Conservation (phyloP, 2,329 filamentous ascomycete genomes). For the Calycina marina region DNA sequence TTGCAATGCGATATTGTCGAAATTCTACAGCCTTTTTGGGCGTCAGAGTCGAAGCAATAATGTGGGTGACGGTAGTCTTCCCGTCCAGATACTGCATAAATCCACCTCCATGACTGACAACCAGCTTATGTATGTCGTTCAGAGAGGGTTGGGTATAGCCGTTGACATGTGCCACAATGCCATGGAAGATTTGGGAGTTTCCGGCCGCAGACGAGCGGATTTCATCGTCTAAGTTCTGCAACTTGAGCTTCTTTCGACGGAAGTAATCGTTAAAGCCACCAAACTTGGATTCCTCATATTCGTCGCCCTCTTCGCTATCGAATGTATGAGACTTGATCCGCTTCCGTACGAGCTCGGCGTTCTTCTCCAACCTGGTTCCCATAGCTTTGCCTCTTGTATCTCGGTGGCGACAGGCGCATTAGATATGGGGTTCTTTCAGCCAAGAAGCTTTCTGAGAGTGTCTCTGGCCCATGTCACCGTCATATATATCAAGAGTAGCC, state of each 20-base stretch:
- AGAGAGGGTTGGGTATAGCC: slow-evolving; percentile 92
- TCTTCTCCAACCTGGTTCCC: slow-evolving; percentile 47
- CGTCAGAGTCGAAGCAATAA: slow-evolving; percentile 79
- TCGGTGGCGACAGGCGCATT: not conserved
- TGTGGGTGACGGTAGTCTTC: slow-evolving; percentile 91
- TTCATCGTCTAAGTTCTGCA: slow-evolving; percentile 85
- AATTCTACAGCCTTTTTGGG: slow-evolving; percentile 91
- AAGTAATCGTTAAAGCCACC: slow-evolving; percentile 88
- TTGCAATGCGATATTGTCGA: slow-evolving; percentile 75
- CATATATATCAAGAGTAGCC: too few species aligned
- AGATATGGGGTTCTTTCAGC: too few species aligned
- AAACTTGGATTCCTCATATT: slow-evolving; percentile 78
- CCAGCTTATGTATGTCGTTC: slow-evolving; percentile 72
- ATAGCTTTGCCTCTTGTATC: too few species aligned
- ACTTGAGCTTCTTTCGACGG: slow-evolving; percentile 87
- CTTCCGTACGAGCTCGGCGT: slow-evolving; percentile 47
- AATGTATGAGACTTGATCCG: slow-evolving; percentile 56
- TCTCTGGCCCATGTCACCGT: too few species aligned
- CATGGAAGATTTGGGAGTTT: slow-evolving; percentile 77
- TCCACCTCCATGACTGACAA: slow-evolving; percentile 85
- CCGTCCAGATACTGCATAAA: slow-evolving; percentile 91
- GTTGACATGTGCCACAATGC: slow-evolving; percentile 80
- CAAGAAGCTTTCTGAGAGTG: too few species aligned
- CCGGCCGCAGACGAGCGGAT: slow-evolving; percentile 53
- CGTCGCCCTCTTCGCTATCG: slow-evolving; percentile 70